Evolutionary conservation across 768 basidiomycete species (phyloP).

Genomic region (Naganishia antarctica): DNA sequence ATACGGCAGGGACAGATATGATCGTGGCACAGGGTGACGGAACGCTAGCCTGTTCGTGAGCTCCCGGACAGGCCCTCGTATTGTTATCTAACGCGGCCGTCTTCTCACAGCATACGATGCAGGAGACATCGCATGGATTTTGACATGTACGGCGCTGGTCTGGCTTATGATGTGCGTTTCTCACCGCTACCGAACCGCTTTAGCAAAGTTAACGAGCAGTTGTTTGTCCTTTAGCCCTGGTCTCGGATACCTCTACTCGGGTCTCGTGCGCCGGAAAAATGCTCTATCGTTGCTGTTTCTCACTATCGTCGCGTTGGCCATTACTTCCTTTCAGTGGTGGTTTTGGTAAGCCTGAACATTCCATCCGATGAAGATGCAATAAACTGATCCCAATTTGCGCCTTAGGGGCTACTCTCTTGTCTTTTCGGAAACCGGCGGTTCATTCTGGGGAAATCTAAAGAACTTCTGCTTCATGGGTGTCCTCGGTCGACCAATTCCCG

Average conservation of each 20-base stretch:
- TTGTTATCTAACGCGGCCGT: no score
- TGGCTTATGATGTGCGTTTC: constrained; percentile 82
- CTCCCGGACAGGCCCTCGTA: no score
- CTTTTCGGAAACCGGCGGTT: constrained; percentile 46
- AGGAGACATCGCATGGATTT: constrained; percentile 66
- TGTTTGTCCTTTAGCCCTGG: constrained; percentile 27
- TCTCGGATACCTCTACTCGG: constrained; percentile 61
- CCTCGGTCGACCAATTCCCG: constrained; percentile 45
- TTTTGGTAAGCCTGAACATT: constrained; percentile 32
- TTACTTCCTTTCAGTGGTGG: constrained; percentile 51
- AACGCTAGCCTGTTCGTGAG: constrained; percentile 19
- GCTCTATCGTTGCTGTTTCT: constrained; percentile 85
- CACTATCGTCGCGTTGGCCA: constrained; percentile 67
- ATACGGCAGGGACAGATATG: constrained; percentile 28
- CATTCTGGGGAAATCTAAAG: constrained; percentile 47
- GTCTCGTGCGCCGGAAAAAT: constrained; percentile 84
- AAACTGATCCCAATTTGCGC: constrained; percentile 13
- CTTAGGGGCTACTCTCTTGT: constrained; percentile 44
- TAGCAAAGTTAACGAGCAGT: background rate
- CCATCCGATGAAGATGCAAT: background rate
- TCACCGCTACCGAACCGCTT: constrained; percentile 50
- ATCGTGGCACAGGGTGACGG: constrained; percentile 26
- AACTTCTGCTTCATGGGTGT: constrained; percentile 47
- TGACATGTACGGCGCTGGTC: constrained; percentile 72
- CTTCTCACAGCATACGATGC: constrained; percentile 51